phyloP scores from a whole-genome alignment of 371 early-diverging fungal genomes.

The Mycotypha africana region DNA sequence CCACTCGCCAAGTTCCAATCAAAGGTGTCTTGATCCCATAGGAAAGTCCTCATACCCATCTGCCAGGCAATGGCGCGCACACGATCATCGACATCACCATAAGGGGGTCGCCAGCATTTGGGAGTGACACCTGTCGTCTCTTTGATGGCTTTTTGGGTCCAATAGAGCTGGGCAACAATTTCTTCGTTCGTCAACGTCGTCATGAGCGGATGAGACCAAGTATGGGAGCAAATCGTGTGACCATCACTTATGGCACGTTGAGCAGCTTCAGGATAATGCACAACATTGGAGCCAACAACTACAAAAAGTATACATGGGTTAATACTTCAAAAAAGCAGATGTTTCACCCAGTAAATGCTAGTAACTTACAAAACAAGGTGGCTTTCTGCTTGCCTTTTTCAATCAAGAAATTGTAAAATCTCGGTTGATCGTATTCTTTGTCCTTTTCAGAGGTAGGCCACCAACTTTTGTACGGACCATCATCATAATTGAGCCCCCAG shows the following conservation, averaged over 20 bases:
- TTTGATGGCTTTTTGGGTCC: slow-evolving; percentile 44
- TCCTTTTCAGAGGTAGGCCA: slow-evolving; percentile 13
- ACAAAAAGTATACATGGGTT: no score
- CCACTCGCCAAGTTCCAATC: slow-evolving; percentile 35
- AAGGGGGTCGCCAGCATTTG: slow-evolving; percentile 49
- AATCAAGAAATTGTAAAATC: slow-evolving; percentile 36
- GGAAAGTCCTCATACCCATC: slow-evolving; percentile 39
- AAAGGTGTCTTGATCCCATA: slow-evolving; percentile 37
- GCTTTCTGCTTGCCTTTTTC: slow-evolving; percentile 25
- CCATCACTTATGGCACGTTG: slow-evolving; percentile 28
- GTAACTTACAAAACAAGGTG: slow-evolving; percentile 35
- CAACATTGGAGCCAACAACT: slow-evolving; percentile 21
- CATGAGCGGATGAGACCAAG: slow-evolving; percentile 48
- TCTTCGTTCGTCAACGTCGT: slow-evolving; percentile 38
- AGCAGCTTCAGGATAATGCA: slow-evolving; percentile 24
- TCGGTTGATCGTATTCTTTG: slow-evolving; percentile 22
- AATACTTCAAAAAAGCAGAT: no score
- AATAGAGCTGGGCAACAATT: slow-evolving; percentile 40
- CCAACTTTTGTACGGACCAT: slow-evolving; percentile 24
- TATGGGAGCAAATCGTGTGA: slow-evolving; percentile 40
- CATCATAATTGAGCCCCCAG: slow-evolving; percentile 32
- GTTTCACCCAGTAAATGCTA: no score
- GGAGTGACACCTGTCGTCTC: slow-evolving; percentile 41
- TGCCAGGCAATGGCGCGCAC: slow-evolving; percentile 43
- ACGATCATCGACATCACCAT: slow-evolving; percentile 45